Evolutionary conservation across 805 yeast genomes (phyloP), one percentile per base, ranked within the genome.

Genomic region (Metschnikowia shivogae): DNA sequence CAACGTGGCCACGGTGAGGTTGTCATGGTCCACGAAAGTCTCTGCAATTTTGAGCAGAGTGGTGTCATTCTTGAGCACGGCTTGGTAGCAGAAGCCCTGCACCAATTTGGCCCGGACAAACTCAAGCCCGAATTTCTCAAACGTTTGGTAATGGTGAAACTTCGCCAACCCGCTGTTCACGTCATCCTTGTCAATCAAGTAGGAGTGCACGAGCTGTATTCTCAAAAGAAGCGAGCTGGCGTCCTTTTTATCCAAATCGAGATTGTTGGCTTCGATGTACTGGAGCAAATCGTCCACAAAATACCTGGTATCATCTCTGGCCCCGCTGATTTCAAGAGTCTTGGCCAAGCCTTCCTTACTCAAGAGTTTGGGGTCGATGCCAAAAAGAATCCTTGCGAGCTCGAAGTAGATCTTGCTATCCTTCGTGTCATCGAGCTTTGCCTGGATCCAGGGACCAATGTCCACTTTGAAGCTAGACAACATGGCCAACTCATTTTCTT

Each of bases 71-170:
- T 61, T 56, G 20, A 59, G 58, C 27, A 70, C 67, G 3, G 76
- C 65, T 38, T 70, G 71, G 52, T 65, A 71, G 36, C 73, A 61
- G 20, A 70, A 68, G 6, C 67, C 61, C 41, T 70, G 65, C 22
- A 74, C 65, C 46, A 75, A 52, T 29, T 69, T 67, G 29, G 64
- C 59, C 60, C 70, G 77, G 11, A 75, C 60, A 9, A 63, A 57
- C 14, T 72, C 75, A 11, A 73, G 52, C 11, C 75, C 72, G 38
- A 57, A 62, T 43, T 67, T 64, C 39, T 65, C 72, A 20, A 63
- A 66, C 13, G 60, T 54, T 51, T 67, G 68, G 55, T 69, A 74
- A 27, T 56, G 53, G 47, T 74, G 73, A 47, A 62, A 75, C 39
- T 68, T 63, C 35, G 65, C 63, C 39, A 72, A 52, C 8, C 70